Evolutionary conservation across 2,329 filamentous ascomycete species (phyloP), one percentile per base, ranked within the genome.

Genomic region (Elsinoe ampelina): DNA sequence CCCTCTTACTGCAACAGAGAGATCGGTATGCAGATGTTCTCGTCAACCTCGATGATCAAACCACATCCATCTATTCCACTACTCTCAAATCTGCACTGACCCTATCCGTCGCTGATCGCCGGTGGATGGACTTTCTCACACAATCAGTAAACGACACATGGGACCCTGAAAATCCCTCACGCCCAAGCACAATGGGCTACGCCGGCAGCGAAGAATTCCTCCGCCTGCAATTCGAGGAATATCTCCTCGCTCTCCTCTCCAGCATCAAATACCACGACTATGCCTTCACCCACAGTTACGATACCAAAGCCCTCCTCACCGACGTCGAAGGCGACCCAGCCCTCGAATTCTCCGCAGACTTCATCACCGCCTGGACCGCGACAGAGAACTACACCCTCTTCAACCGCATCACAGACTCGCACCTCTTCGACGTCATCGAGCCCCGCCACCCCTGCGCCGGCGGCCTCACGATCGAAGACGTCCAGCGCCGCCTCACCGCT

Each of bases 121-220:
- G 93, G 58, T 98, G 93, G 92, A 96, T 98, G 63, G 93, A 98
- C 72, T 91, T 90, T 64, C 80, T 98, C 55, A 95, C 90, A 0
- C 89, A 95, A 65, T 87, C 90, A 38, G 89, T 98, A 19, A 88
- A 93, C 65, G 90, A 97, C 62, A 96, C 93, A 0, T 98, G 93
- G 93, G 93, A 98, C 67, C 89, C 95, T 41, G 77, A 83, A 3
- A 92, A 97, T 66, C 93, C 93, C 0, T 82, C 83, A 60, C 80
- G 88, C 48, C 93, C 93, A n/a, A 96, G 90, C 66, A 95, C 89
- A 1, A 85, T 96, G 77, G 91, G 91, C 30, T 98, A 96, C 66
- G 84, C 89, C 36, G 93, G 93, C 30, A 96, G 90, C 61, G 93
- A 98, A 72, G 93, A 97, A 68, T 96, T 96, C 66, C 98, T 98